Conservation (phyloP, 1,284 basidiomycete genomes). For the Somion occarium region DNA sequence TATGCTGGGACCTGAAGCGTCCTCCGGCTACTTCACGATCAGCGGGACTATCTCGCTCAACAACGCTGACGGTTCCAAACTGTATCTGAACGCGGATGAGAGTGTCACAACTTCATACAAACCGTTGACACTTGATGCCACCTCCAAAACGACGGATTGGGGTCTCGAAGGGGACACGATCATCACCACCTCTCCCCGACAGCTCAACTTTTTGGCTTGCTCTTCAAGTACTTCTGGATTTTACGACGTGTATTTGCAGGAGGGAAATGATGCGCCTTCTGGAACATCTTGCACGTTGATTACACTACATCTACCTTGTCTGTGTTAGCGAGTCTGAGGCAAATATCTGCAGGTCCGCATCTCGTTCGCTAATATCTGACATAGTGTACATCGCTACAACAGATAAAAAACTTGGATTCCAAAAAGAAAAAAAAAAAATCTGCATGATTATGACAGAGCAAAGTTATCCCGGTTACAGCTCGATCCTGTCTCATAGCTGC, state of each 20-base stretch:
- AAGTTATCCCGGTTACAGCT: too few species aligned
- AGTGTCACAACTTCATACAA: constrained; percentile 44
- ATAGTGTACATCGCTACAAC: too few species aligned
- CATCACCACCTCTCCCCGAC: constrained; percentile 44
- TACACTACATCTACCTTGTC: constrained; percentile 48
- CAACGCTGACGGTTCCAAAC: constrained; percentile 32
- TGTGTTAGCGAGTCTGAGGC: constrained; percentile 38
- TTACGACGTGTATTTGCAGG: constrained; percentile 47
- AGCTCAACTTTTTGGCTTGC: constrained; percentile 56
- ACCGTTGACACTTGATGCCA: constrained; percentile 39
- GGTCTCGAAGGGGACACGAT: constrained; percentile 57
- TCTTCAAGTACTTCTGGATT: constrained; percentile 35
- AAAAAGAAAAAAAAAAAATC: too few species aligned
- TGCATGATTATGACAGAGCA: too few species aligned
- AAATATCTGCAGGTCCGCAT: too few species aligned
- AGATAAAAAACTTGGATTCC: too few species aligned
- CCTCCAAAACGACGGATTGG: constrained; percentile 51
- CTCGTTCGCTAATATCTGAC: neutral
- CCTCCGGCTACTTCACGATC: constrained; percentile 49
- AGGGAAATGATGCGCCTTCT: constrained; percentile 44
- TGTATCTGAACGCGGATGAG: constrained; percentile 45
- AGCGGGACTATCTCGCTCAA: constrained; percentile 40
- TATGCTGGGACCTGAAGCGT: constrained; percentile 48
- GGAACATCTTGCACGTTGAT: constrained; percentile 40
- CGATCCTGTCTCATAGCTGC: too few species aligned